Evolutionary conservation across 192 early-diverging fungal species (phyloP).

Genomic region (Podila epicladia): DNA sequence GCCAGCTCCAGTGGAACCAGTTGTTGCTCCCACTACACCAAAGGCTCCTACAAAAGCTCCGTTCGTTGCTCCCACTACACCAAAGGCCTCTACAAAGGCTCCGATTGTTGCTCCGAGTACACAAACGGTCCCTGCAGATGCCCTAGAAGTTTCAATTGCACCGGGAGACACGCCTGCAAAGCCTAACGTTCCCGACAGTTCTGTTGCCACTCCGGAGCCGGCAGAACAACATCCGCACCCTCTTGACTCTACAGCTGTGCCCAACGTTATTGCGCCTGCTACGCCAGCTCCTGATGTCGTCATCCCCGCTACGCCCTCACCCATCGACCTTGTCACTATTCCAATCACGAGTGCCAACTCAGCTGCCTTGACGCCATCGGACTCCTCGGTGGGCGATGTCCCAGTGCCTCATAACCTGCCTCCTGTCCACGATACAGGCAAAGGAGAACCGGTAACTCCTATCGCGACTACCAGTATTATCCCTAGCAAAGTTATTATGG

Average conservation of each 20-base stretch:
- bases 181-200: background rate
- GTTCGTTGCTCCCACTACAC: too few relatives aligned
- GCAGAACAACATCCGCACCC: background rate
- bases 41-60: background rate
- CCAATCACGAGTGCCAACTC: background rate
- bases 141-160: background rate
- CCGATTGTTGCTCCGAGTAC: background rate
- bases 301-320: background rate
- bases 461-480: background rate
- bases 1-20: background rate
- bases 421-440: background rate
- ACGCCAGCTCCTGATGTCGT: background rate
- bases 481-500: conserved; percentile 8
- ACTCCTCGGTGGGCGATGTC: background rate
- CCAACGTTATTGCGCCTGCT: background rate
- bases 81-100: background rate
- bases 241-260: background rate
- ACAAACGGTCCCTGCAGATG: too few relatives aligned
- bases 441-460: background rate
- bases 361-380: too few relatives aligned
- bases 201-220: background rate
- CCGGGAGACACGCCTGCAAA: background rate
- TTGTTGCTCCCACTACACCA: background rate
- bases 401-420: conserved; percentile 8
- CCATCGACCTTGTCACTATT: background rate